These are phyloP conservation scores for Torulaspora quercuum DNA, from an alignment of 805 yeast genomes.

Conservation along the genomic window DNA sequence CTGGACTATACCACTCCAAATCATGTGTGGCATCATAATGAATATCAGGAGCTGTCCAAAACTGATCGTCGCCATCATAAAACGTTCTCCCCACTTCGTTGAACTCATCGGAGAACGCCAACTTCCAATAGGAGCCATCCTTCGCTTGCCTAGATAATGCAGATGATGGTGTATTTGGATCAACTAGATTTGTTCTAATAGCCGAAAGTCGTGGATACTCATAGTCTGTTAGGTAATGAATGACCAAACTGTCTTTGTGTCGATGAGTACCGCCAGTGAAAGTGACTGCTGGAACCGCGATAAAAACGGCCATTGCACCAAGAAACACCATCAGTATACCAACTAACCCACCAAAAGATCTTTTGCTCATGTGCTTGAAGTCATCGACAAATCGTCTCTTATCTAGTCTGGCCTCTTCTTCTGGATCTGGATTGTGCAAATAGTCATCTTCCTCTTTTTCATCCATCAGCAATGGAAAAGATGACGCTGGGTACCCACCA, in stretches of 20 bases:
- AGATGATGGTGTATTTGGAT: slow-evolving; percentile 57
- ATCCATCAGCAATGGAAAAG: slow-evolving; percentile 85
- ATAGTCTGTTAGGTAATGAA: slow-evolving; percentile 46
- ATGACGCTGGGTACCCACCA: slow-evolving; percentile 94
- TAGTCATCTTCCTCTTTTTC: slow-evolving; percentile 95
- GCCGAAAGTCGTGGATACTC: slow-evolving; percentile 51
- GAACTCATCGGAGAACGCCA: slow-evolving; percentile 90
- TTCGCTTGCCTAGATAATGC: slow-evolving; percentile 49
- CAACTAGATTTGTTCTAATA: slow-evolving; percentile 50
- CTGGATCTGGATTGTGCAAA: slow-evolving; percentile 93
- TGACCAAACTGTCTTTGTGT: slow-evolving; percentile 17
- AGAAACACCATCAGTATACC: slow-evolving; percentile 56
- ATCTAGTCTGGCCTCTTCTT: slow-evolving; percentile 83
- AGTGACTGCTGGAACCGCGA: slow-evolving; percentile 79
- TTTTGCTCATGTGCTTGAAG: slow-evolving; percentile 60
- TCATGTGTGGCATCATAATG: slow-evolving; percentile 86
- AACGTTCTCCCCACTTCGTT: slow-evolving; percentile 86
- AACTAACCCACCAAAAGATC: slow-evolving; percentile 58
- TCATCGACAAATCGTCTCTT: slow-evolving; percentile 63
- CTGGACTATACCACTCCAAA: slow-evolving; percentile 94
- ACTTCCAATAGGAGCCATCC: slow-evolving; percentile 65
- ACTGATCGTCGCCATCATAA: slow-evolving; percentile 87
- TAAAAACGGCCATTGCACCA: slow-evolving; percentile 65
- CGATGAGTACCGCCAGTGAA: slow-evolving; percentile 62
- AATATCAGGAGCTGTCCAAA: slow-evolving; percentile 80